Conservation (phyloP, 495 filamentous ascomycete genomes). For the Evernia prunastri region DNA sequence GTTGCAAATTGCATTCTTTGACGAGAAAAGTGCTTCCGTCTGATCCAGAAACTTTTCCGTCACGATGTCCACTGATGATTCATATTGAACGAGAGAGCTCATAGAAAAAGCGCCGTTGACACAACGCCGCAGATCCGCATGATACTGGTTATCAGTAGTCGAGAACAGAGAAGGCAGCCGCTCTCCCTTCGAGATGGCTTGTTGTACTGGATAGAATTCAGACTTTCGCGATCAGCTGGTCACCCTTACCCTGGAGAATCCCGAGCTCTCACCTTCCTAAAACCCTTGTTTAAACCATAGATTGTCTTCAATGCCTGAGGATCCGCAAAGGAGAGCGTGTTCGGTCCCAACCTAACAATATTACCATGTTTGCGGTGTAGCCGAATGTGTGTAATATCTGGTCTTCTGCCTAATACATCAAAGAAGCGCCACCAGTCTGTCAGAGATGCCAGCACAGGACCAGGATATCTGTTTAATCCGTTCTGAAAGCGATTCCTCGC, state of each 20-base stretch:
- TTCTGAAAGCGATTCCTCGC: conserved; percentile 51
- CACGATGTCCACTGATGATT: conserved; percentile 66
- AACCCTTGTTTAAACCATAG: conserved; percentile 77
- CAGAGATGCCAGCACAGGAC: conserved; percentile 59
- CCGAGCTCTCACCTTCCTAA: conserved; percentile 58
- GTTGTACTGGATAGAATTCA: conserved; percentile 67
- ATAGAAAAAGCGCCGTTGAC: conserved; percentile 73
- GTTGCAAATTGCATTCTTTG: conserved; percentile 45
- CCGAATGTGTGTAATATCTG: conserved; percentile 37
- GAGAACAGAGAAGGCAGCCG: conserved; percentile 69
- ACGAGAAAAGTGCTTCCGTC: conserved; percentile 47
- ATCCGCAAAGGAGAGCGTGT: conserved; percentile 60
- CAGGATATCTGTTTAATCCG: conserved; percentile 59
- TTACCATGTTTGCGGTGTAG: conserved; percentile 67
- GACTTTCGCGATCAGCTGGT: conserved; percentile 41
- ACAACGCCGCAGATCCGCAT: conserved; percentile 61
- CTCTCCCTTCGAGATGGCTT: conserved; percentile 57
- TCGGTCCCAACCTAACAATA: conserved; percentile 64
- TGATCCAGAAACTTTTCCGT: conserved; percentile 53
- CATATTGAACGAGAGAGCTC: conserved; percentile 64
- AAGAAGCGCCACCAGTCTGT: conserved; percentile 66
- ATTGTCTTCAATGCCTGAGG: conserved; percentile 65
- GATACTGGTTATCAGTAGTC: conserved; percentile 68
- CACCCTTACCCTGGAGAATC: neutral
- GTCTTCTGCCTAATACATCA: conserved; percentile 10